phyloP scores from a whole-genome alignment of 2,329 filamentous ascomycete species.

The Scedosporium apiospermum region DNA sequence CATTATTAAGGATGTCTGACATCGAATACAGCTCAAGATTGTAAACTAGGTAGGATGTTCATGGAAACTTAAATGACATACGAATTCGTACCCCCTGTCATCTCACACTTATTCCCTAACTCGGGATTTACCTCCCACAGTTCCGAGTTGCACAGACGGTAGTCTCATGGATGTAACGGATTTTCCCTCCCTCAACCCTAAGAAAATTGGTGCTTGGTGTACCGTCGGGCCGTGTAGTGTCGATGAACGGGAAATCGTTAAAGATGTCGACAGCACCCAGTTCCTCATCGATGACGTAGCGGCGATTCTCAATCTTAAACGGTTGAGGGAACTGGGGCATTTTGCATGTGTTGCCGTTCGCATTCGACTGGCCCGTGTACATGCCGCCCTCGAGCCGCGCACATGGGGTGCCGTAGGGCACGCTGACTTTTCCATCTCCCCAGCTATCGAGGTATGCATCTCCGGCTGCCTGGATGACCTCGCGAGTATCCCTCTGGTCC shows the following conservation, averaged over 20 bases:
- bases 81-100: too few species aligned
- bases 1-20: too few species aligned
- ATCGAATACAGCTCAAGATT: too few species aligned
- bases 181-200: not conserved
- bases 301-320: conserved; percentile 12
- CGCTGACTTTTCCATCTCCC: conserved; percentile 22
- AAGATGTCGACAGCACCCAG: conserved; percentile 14
- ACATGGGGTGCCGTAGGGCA: conserved; percentile 27
- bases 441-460: conserved; percentile 28
- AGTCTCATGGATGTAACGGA: not conserved
- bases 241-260: conserved; percentile 11
- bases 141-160: not conserved
- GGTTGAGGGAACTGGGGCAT: conserved; percentile 24
- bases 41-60: too few species aligned
- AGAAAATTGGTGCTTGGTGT: not conserved
- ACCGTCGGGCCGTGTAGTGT: not conserved
- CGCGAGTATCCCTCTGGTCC: conserved; percentile 20
- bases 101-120: too few species aligned
- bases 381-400: conserved; percentile 25
- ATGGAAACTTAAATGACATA: too few species aligned
- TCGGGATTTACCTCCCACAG: not conserved
- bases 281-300: conserved; percentile 17
- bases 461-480: conserved; percentile 23
- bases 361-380: conserved; percentile 21
- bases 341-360: conserved; percentile 18